Base-by-base conservation (phyloP, 305 asterid species). In the Fraxinus dipetala region DNA sequence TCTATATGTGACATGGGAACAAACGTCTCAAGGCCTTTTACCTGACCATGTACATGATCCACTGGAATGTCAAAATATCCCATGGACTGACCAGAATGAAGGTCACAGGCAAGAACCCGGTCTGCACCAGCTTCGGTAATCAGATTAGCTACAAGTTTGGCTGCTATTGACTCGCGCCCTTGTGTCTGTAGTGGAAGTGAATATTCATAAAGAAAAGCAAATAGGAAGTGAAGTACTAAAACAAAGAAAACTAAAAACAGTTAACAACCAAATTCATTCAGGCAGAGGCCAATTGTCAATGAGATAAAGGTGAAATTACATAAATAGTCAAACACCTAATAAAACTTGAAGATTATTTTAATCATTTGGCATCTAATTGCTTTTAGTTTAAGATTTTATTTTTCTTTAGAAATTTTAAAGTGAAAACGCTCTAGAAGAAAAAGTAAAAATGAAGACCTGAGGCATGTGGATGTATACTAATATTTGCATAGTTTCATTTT, bases 31-130 rank as follows among this genome's bases (percentile, higher is more conserved):
- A 83, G 45, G 78, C 65, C 30, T 73, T 18, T 82, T 79, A 91
- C 95, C 93, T 90, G 97, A 81, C 97, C 93, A 83, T 90, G 92
- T 75, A 92, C 94, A 83, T 91, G 97, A 78, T 92, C 95, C 82
- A 92, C 97, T 78, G 97, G 95, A 87, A 92, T 92, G 83, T 92
- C 97, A 86, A 92, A 92, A 84, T 92, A 92, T 28, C 97, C 97
- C 87, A 92, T 90, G 73, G 97, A 91, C 89, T 92, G 97, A 70
- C 97, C 97, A 79, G 95, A 91, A 84, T 92, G 97, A 81, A 92
- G 95, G 83, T 92, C 97, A 79, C 97, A 91, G 14, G 90, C 95
- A 77, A 92, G 88, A 73, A 92, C 95, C 75, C 97, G 90, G 85
- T 92, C 93, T 63, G 96, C 96, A 72, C 96, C 96, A 73, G 96